Evolutionary conservation across 768 basidiomycete species (phyloP), one percentile per base, ranked within the genome.

Genomic region (Steccherinum ochraceum): DNA sequence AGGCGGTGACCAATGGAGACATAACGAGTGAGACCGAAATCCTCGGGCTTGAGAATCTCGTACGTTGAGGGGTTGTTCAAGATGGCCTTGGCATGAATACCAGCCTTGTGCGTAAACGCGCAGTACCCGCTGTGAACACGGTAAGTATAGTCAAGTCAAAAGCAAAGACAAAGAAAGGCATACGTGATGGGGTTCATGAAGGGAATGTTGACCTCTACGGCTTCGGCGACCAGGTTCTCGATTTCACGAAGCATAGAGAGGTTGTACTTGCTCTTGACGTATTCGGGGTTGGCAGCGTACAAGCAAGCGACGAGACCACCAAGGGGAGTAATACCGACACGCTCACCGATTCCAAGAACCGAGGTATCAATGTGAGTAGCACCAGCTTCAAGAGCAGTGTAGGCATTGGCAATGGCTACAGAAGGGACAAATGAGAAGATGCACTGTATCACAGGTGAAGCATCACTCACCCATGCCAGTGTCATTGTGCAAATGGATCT

Each of bases 51-150:
- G 69, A 96, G 81, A 68, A 97, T 97, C 72, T 99, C 95, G 70
- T 98, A 99, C 10, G 96, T 99, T 62, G 89, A 91, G 1, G 96
- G 96, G 78, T 99, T 99, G 75, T 97, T 96, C 56, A 94, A 82
- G 69, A 99, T 99, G 35, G 96, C 96, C 79, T 99, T 99, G 73
- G 96, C 96, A 70, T 99, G 96, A 57, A 99, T 99, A 66, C 96
- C 96, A 19, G 96, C 96, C 85, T 99, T 98, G 84, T 98, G 96
- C 23, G 96, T 99, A 76, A 99, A 99, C 3, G 96, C 96, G 65
- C 96, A 98, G 72, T 97, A 99, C 13, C 96, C 96, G 50, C 94
- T 97, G 40, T 5, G n/a, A 40, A 10, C n/a, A 18, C 11, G 16
- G 47, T 46, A 12, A 35, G 19, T 40, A 47, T 16, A 43, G 27